A percentile compares a stretch with the other conserved stretches of the same genome.
Evolutionary conservation across 139 green algal genomes (phyloP).

Genomic region (Astrephomene gubernaculifera): DNA sequence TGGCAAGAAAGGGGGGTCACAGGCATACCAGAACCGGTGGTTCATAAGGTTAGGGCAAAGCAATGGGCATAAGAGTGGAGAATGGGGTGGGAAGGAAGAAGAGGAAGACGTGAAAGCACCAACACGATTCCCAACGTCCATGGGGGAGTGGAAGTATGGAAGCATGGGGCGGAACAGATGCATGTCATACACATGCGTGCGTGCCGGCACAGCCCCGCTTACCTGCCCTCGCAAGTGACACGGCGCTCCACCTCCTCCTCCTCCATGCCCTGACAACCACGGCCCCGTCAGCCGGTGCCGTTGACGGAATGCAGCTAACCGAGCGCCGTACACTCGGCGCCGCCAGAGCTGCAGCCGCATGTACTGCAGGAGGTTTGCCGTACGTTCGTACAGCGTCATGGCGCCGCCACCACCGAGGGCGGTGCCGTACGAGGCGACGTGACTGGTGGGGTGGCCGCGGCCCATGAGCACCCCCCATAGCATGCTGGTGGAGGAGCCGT

Average conservation of each 20-base stretch:
- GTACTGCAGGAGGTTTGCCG: slow-evolving; percentile 16
- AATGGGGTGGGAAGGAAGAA: too few relatives aligned
- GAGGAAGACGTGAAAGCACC: too few relatives aligned
- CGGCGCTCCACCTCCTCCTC: background rate
- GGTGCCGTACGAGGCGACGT: slow-evolving; percentile 33
- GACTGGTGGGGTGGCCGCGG: slow-evolving; percentile 8
- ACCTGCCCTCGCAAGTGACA: slow-evolving; percentile 3
- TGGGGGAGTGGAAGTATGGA: too few relatives aligned
- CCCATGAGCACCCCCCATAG: slow-evolving; percentile 23
- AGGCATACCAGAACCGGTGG: too few relatives aligned
- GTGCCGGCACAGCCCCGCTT: background rate
- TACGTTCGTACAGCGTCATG: background rate
- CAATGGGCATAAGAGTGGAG: too few relatives aligned
- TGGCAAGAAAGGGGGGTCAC: background rate
- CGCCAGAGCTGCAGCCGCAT: slow-evolving; percentile 23
- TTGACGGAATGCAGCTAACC: slow-evolving; percentile 3
- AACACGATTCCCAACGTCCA: too few relatives aligned
- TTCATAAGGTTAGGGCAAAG: too few relatives aligned
- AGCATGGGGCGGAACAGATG: too few relatives aligned
- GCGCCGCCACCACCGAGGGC: slow-evolving; percentile 15
- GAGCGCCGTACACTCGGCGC: background rate
- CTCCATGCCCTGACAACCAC: background rate
- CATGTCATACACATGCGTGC: background rate
- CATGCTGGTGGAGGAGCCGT: slow-evolving; percentile 1
- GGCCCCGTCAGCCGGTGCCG: background rate